These are phyloP conservation scores for Carex scoparia DNA, from an alignment of 176 grass and related monocot genomes.

Conservation along the genomic window DNA sequence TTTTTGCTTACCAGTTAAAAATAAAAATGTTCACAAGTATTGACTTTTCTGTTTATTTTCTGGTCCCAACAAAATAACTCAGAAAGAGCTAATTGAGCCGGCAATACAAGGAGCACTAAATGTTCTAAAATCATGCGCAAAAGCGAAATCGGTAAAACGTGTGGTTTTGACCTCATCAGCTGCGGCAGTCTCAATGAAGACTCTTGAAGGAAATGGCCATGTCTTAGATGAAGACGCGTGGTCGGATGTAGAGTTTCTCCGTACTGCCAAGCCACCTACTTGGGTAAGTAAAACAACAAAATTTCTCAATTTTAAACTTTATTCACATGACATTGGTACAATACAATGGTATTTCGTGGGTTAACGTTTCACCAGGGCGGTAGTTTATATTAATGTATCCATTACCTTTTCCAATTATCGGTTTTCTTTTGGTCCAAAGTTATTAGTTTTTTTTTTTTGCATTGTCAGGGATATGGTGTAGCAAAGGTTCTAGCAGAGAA, in stretches of 20 bases:
- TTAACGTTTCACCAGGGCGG: background rate
- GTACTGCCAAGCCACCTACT: constrained; percentile 6
- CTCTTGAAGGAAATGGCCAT: constrained; percentile 31
- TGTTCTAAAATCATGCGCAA: constrained; percentile 57
- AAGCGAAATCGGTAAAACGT: constrained; percentile 55
- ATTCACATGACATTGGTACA: background rate
- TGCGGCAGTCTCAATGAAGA: constrained; percentile 35
- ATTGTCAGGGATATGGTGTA: constrained; percentile 49
- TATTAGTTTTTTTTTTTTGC: background rate
- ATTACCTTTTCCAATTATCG: background rate
- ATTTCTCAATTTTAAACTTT: background rate
- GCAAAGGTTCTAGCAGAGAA: constrained; percentile 53
- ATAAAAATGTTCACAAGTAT: background rate
- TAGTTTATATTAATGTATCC: background rate
- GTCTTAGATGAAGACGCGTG: constrained; percentile 57
- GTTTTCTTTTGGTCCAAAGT: background rate
- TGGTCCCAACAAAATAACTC: background rate
- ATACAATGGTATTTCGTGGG: background rate
- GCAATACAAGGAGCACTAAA: constrained; percentile 47
- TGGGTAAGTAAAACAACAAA: constrained; percentile 30
- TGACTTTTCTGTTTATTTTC: background rate
- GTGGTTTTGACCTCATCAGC: constrained; percentile 63
- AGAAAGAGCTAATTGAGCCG: constrained; percentile 53
- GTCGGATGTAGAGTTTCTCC: constrained; percentile 55
- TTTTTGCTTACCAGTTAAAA: background rate